A percentile compares a stretch with the other conserved stretches of the same genome.
These are phyloP conservation scores for Aspergillus novoparasiticus DNA, from an alignment of 2,329 filamentous ascomycete genomes.

Conservation along the genomic window DNA sequence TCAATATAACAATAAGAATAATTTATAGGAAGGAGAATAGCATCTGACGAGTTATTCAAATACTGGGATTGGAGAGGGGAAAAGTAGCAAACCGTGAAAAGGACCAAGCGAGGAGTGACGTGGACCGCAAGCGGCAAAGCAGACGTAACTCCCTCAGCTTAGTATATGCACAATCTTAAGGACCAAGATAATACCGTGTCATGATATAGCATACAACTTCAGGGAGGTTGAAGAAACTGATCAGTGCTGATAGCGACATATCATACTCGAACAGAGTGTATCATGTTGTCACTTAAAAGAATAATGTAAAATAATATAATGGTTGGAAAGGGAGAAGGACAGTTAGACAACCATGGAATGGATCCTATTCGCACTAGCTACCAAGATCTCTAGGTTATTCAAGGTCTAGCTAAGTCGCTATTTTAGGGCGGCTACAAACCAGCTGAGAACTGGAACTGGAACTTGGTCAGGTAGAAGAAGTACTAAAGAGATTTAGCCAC, in stretches of 20 bases:
- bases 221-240: neutral
- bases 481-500: constrained; percentile 1
- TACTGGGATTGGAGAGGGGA: neutral
- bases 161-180: too few species aligned
- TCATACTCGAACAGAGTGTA: neutral
- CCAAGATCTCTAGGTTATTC: neutral
- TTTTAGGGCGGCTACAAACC: neutral
- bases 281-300: neutral
- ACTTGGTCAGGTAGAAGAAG: neutral
- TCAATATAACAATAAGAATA: neutral
- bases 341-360: neutral
- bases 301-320: neutral
- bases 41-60: neutral
- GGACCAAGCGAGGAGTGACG: constrained; percentile 2
- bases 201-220: neutral
- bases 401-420: neutral
- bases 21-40: neutral
- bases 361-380: neutral
- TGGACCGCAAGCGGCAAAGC: neutral
- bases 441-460: neutral
- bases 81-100: neutral
- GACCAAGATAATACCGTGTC: too few species aligned
- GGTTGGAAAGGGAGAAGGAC: neutral
- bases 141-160: too few species aligned
- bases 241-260: neutral